Evolutionary conservation across 2,329 filamentous ascomycete species (phyloP).

Genomic region (Botrytis fragariae): DNA sequence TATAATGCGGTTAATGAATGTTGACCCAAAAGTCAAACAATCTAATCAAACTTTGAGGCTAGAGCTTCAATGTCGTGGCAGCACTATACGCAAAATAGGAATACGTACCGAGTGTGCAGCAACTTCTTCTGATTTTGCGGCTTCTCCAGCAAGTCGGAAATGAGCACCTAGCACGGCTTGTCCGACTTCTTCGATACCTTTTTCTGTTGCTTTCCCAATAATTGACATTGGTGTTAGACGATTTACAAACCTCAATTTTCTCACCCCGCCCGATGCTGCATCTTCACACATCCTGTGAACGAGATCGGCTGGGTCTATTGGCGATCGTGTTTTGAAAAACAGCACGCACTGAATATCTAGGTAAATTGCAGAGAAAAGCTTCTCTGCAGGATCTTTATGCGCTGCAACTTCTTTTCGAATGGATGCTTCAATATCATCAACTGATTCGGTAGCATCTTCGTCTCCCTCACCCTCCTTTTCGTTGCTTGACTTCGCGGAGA

Average conservation of each 20-base stretch:
- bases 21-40: constrained; percentile 9
- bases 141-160: constrained; percentile 50
- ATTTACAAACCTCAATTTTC: constrained; percentile 58
- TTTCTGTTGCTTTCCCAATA: constrained; percentile 64
- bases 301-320: constrained; percentile 56
- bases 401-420: constrained; percentile 69
- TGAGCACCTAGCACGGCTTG: constrained; percentile 59
- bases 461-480: constrained; percentile 39
- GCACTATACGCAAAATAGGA: constrained; percentile 9
- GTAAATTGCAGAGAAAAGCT: constrained; percentile 52
- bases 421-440: constrained; percentile 67
- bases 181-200: constrained; percentile 64
- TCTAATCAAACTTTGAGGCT: constrained; percentile 2
- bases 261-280: constrained; percentile 45
- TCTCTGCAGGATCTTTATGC: constrained; percentile 40
- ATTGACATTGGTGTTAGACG: constrained; percentile 54
- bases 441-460: constrained; percentile 43
- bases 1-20: constrained; percentile 40
- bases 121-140: constrained; percentile 26
- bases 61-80: constrained; percentile 13
- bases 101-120: constrained; percentile 23
- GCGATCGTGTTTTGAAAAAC: constrained; percentile 56
- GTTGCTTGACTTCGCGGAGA: constrained; percentile 28
- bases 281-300: constrained; percentile 56
- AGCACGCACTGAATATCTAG: constrained; percentile 61